Conservation (phyloP, 2,329 filamentous ascomycete genomes). For the Apiospora malaysiana region DNA sequence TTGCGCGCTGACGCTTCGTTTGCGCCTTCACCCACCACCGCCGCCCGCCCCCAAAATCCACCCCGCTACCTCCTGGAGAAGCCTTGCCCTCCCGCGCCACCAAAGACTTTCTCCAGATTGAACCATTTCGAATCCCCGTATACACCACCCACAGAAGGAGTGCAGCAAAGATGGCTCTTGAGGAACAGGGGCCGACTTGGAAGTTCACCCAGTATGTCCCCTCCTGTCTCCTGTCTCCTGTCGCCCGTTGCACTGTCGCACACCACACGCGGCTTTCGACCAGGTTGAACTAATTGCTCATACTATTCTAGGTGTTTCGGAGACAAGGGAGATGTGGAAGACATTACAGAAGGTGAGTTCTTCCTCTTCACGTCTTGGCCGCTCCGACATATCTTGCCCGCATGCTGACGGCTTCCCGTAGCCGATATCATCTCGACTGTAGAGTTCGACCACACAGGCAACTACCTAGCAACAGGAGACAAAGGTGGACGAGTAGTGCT, state of each 20-base stretch:
- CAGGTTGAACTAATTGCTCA: neutral
- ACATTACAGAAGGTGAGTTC: constrained; percentile 87
- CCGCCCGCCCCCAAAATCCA: constrained; percentile 15
- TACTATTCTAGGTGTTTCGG: constrained; percentile 81
- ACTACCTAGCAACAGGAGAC: constrained; percentile 89
- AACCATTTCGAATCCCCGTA: constrained; percentile 10
- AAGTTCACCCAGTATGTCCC: constrained; percentile 21
- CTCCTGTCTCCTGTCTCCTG: neutral
- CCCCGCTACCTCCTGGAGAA: constrained; percentile 18
- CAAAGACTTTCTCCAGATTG: constrained; percentile 14
- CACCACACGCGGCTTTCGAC: constrained; percentile 5
- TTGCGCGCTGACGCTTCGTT: constrained; percentile 11
- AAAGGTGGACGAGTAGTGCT: constrained; percentile 86
- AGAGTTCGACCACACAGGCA: constrained; percentile 88
- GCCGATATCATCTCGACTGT: constrained; percentile 92
- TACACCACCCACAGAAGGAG: neutral
- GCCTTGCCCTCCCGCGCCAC: constrained; percentile 13
- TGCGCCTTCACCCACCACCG: constrained; percentile 15
- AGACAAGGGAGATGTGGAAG: constrained; percentile 98
- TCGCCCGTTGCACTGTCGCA: constrained; percentile 14
- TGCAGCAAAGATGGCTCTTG: constrained; percentile 19
- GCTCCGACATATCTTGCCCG: constrained; percentile 21
- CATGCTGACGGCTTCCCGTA: constrained; percentile 44
- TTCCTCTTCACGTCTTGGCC: constrained; percentile 31
- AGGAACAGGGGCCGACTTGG: constrained; percentile 20